These are phyloP conservation scores for Hyaloscypha bicolor DNA, from an alignment of 495 filamentous ascomycete genomes.

Conservation along the genomic window DNA sequence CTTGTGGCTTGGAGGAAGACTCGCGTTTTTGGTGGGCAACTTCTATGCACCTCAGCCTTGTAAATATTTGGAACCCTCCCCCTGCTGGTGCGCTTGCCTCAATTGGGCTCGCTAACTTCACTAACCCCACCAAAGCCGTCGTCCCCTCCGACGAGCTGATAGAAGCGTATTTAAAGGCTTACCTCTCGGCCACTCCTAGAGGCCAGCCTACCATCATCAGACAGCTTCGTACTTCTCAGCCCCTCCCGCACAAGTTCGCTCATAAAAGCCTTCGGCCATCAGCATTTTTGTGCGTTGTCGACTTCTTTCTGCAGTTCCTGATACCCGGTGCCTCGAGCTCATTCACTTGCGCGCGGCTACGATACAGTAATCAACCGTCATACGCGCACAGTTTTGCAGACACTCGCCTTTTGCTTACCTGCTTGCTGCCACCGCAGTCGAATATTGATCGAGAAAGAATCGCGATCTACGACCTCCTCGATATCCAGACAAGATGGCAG, in stretches of 20 bases:
- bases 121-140: slow-evolving; percentile 1
- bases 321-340: slow-evolving; percentile 1
- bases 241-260: neutral
- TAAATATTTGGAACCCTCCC: neutral
- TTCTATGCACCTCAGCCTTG: slow-evolving; percentile 1
- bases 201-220: neutral
- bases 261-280: neutral
- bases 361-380: neutral
- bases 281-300: neutral
- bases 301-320: neutral
- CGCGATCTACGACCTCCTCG: neutral
- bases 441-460: neutral
- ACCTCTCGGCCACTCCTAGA: slow-evolving; percentile 6
- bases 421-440: neutral
- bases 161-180: slow-evolving; percentile 1
- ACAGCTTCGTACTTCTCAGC: slow-evolving; percentile 1
- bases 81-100: neutral
- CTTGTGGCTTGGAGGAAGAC: neutral
- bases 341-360: slow-evolving; percentile 12
- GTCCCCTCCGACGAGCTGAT: slow-evolving; percentile 8
- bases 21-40: neutral
- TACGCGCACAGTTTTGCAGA: neutral
- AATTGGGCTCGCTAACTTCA: slow-evolving; percentile 4
- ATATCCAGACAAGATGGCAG: slow-evolving; percentile 28
- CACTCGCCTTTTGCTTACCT: neutral